Base-by-base conservation (phyloP, 768 basidiomycete species). In the Fistulinella prunicolor region DNA sequence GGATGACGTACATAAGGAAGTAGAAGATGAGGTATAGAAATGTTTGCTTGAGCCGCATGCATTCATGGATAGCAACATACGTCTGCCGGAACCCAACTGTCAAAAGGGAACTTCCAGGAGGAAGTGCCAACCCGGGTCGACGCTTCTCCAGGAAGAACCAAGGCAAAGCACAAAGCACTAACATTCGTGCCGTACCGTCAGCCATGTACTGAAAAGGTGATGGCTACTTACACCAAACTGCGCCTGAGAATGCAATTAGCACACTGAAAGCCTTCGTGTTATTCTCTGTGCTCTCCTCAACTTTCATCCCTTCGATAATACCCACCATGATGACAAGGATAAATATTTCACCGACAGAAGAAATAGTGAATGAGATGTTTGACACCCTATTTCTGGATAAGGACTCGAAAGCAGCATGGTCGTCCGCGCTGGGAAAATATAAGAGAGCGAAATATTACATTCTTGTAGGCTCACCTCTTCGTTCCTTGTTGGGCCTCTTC, bases 161-260 rank as follows among this genome's bases (percentile, higher is more conserved):
- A 1, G 86, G 86, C 3, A 86, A 56, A 5, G 85, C 83, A 54
- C 82, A 85, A 8, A 81, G 45, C 26, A 86, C 84, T 86, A 36
- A 2, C 19, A 35, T 8, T 6, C 13, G 41, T 26, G 9, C 35
- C 19, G 42, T 46, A 20, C 17, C 6, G n/a, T 53, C 21, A 50
- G 19, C 2, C 6, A 4, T 3, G 2, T 5, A 8, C 1, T 1
- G 9, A 40, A 38, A 21, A 20, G 9, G 42, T 7, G 6, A n/a
- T 6, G 8, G 22, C 20, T 10, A 71, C 82, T 41, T 61, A 83
- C 84, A 51, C 86, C 87, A 89, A 8, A 84, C 73, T n/a, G 78
- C 86, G 1, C 86, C 86, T 16, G 85, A 76, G 63, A 87, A 89
- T 0, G 88, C 87, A 52, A 88, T 85, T n/a, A 89, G 69, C 10